Base-by-base conservation (phyloP, 768 basidiomycete species). In the Termitomyces sp. region DNA sequence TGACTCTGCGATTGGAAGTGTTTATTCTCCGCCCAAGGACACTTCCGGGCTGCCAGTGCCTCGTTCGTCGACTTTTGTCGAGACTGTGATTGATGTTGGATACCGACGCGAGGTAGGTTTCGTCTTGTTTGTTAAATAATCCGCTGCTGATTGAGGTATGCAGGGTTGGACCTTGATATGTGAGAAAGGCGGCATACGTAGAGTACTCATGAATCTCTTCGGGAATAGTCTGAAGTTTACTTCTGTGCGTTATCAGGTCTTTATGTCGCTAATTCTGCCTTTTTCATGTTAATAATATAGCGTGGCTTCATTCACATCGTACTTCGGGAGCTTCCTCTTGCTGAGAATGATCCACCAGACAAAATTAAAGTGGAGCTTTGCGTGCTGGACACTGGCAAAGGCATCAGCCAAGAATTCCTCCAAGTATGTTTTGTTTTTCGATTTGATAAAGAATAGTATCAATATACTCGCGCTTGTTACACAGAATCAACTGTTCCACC, bases 161-260 rank as follows among this genome's bases (percentile, higher is more conserved):
- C 54, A 94, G 90, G 92, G 92, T 1, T 98, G 94, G 94, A 73
- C 75, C 8, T 73, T 96, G 30, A 87, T 85, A 65, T 94, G 90
- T 68, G 95, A 98, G 71, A 93, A 90, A 68, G 94, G 92, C 32
- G 95, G 95, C 14, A 87, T 97, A 60, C 84, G 95, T 32, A 82
- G 95, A 28, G 86, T 97, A 13, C 70, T 97, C 60, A 96, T 97
- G 92, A 98, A 98, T 68, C 71, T 98, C 38, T 92, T 97, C 63
- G 92, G 94, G 16, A 97, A 96, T 70, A 92, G 92, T 64, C 74
- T 95, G 54, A 96, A 98, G 70, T 97, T 97, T 70, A 96, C 94
- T 32, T 77, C 82, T 45, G 92, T 91, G 65, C 32, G 84, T 70
- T 14, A 18, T 1, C 14, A 52, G 26, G 3, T 18, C 3, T 8